A percentile compares a stretch with the other conserved stretches of the same genome.
Evolutionary conservation across 805 yeast genomes (phyloP).

Genomic region (Cyberlindnera japonica): DNA sequence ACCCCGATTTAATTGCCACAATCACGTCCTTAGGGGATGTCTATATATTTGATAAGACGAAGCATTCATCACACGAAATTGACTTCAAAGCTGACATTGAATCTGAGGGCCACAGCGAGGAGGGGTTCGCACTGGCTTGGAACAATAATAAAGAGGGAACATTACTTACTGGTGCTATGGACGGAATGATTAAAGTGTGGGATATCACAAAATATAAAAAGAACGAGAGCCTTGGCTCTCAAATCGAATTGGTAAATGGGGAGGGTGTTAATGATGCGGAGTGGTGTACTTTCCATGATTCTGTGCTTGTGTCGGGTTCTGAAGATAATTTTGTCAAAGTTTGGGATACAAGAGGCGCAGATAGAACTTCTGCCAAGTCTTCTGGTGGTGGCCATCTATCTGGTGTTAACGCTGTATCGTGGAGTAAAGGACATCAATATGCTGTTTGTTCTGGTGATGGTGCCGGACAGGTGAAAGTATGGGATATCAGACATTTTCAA

Average conservation of each 20-base stretch:
- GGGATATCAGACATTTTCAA: constrained; percentile 58
- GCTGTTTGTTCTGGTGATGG: constrained; percentile 68
- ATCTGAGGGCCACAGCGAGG: constrained; percentile 42
- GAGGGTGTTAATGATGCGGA: constrained; percentile 67
- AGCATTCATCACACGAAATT: constrained; percentile 54
- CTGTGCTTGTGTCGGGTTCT: constrained; percentile 61
- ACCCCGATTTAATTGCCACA: constrained; percentile 77
- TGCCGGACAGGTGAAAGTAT: constrained; percentile 49
- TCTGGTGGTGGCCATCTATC: constrained; percentile 18
- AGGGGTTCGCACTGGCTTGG: constrained; percentile 76
- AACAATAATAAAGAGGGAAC: constrained; percentile 58
- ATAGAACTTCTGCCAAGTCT: constrained; percentile 5
- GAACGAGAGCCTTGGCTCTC: constrained; percentile 3
- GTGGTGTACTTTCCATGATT: constrained; percentile 62
- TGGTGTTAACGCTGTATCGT: constrained; percentile 55
- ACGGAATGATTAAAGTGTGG: constrained; percentile 63
- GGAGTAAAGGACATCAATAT: constrained; percentile 53
- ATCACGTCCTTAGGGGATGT: constrained; percentile 63
- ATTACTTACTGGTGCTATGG: constrained; percentile 57
- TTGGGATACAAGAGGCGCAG: constrained; percentile 47
- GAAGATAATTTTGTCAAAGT: constrained; percentile 54
- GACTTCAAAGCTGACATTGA: constrained; percentile 48
- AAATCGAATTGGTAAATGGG: constrained; percentile 30
- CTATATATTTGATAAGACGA: constrained; percentile 76
- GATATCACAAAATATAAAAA: constrained; percentile 50